phyloP scores from a whole-genome alignment of 768 basidiomycete species.

The Suillus paluster region DNA sequence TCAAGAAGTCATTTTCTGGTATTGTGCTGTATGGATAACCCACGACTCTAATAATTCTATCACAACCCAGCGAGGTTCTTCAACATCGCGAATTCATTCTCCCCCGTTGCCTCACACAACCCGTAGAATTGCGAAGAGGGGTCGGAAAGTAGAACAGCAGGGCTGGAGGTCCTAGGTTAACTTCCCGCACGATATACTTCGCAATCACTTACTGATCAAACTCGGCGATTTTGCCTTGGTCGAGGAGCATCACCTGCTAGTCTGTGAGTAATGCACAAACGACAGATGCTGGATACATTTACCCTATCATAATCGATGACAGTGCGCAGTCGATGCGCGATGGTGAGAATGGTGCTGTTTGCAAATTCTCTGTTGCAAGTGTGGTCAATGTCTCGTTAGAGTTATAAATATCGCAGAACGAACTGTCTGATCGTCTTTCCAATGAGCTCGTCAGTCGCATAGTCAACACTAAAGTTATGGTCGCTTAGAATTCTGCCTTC shows the following conservation, averaged over 20 bases:
- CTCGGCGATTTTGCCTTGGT: constrained; percentile 78
- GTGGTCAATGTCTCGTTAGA: neutral
- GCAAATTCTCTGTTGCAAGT: constrained; percentile 65
- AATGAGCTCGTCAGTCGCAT: constrained; percentile 89
- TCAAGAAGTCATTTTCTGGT: constrained; percentile 27
- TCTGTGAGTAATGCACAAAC: constrained; percentile 16
- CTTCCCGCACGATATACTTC: neutral
- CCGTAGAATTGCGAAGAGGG: constrained; percentile 63
- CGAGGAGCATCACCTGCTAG: constrained; percentile 72
- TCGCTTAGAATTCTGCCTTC: constrained; percentile 2
- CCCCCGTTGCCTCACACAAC: constrained; percentile 76
- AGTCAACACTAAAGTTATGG: constrained; percentile 60
- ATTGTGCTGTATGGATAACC: neutral
- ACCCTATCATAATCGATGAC: constrained; percentile 87
- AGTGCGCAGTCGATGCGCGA: constrained; percentile 78
- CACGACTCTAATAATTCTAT: neutral
- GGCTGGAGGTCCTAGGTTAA: constrained; percentile 38
- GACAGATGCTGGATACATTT: constrained; percentile 29
- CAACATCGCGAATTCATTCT: constrained; percentile 67
- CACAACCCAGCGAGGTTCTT: constrained; percentile 62
- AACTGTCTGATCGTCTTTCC: constrained; percentile 81
- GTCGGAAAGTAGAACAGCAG: constrained; percentile 58
- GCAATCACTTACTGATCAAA: constrained; percentile 56
- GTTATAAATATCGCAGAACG: constrained; percentile 26
- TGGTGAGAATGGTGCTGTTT: constrained; percentile 80